Evolutionary conservation across 2,329 filamentous ascomycete genomes (phyloP).

Genomic region (Cladosporium cucumerinum): DNA sequence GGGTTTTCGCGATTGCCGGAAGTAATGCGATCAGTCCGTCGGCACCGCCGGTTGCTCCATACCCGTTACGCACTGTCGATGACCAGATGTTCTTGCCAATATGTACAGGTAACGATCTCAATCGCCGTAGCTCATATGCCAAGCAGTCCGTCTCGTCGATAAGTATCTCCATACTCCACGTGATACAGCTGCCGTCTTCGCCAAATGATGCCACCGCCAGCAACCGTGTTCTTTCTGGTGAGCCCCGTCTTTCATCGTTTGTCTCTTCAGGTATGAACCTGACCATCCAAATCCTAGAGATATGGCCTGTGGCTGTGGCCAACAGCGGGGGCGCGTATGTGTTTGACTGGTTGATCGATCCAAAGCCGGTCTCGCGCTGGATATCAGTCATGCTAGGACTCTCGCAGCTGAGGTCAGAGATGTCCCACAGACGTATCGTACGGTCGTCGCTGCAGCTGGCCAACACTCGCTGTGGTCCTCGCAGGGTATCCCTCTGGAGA

Average conservation of each 20-base stretch:
- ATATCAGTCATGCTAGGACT: constrained; percentile 23
- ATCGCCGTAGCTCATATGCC: background rate
- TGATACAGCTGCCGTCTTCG: constrained; percentile 74
- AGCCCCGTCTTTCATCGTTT: background rate
- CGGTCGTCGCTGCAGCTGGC: constrained; percentile 94
- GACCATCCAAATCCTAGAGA: constrained; percentile 85
- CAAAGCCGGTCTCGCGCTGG: constrained; percentile 47
- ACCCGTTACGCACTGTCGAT: background rate
- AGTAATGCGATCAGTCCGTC: constrained; percentile 62
- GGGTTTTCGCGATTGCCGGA: constrained; percentile 16
- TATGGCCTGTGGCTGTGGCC: constrained; percentile 78
- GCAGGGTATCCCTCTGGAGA: constrained; percentile 34
- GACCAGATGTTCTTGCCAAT: constrained; percentile 92
- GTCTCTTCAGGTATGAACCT: constrained; percentile 49
- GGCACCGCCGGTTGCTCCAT: constrained; percentile 70
- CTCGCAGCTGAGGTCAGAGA: constrained; percentile 52
- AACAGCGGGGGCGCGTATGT: constrained; percentile 46
- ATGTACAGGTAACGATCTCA: constrained; percentile 59
- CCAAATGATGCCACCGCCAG: constrained; percentile 71
- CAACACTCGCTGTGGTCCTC: constrained; percentile 57
- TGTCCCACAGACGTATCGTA: constrained; percentile 83
- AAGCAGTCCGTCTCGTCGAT: background rate
- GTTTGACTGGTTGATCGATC: constrained; percentile 32
- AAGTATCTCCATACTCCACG: constrained; percentile 48
- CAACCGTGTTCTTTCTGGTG: background rate